Conservation (phyloP, 225 moss, liverwort and hornwort genomes). For the Straminergon stramineum region DNA sequence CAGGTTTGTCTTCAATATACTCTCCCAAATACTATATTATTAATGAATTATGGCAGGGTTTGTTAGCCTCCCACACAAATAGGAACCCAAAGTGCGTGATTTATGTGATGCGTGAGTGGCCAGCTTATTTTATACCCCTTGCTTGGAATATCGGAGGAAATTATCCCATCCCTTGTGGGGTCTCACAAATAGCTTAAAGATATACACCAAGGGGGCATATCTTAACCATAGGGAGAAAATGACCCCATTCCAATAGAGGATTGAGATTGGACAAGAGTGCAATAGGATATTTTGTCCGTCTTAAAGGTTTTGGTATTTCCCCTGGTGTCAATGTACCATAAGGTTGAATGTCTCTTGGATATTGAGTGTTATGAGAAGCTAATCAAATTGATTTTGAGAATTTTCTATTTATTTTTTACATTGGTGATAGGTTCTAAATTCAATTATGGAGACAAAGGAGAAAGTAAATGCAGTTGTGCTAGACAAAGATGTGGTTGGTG, state of each 20-base stretch:
- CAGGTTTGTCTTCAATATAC: not conserved
- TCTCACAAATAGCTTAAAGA: not conserved
- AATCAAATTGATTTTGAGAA: not conserved
- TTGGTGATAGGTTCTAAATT: not conserved
- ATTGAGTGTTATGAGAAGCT: not conserved
- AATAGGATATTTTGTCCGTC: not conserved
- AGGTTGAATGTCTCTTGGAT: not conserved
- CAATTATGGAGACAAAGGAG: not conserved
- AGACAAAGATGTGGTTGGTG: not conserved
- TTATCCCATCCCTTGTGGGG: not conserved
- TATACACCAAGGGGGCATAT: not conserved
- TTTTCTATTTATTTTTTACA: not conserved
- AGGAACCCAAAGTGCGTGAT: not conserved
- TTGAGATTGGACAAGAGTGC: not conserved
- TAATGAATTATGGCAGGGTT: not conserved
- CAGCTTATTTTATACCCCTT: not conserved
- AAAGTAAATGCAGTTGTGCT: not conserved
- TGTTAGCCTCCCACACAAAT: not conserved
- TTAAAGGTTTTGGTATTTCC: not conserved
- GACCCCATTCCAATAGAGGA: not conserved
- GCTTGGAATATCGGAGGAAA: not conserved
- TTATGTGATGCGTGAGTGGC: not conserved
- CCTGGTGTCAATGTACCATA: not conserved
- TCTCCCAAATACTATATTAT: too few species aligned
- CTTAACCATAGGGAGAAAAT: too few species aligned